Percentiles rank a stretch among this genome's conserved stretches.
Conservation (phyloP, 2,329 filamentous ascomycete genomes). For the Arachnopeziza araneosa region DNA sequence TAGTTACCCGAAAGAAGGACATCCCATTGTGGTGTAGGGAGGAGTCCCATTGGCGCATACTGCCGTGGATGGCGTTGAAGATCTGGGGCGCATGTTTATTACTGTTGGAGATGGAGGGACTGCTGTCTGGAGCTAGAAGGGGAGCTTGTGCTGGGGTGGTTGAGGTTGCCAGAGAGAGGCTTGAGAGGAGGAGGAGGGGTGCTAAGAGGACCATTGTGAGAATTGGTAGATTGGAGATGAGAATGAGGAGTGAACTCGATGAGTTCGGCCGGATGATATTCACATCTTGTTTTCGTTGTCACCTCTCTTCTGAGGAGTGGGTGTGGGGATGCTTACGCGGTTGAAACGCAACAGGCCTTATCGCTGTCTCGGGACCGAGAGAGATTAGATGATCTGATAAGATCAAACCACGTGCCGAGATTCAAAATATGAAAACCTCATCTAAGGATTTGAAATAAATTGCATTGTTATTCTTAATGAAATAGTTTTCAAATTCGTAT, state of each 20-base stretch:
- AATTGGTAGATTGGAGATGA: not conserved
- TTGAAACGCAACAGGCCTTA: not conserved
- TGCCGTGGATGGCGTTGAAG: conserved; percentile 68
- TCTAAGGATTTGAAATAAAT: no score
- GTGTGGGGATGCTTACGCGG: not conserved
- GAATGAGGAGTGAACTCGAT: not conserved
- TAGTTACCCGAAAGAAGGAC: conserved; percentile 59
- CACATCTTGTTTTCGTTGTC: not conserved
- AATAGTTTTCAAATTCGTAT: no score
- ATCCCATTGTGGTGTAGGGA: conserved; percentile 72
- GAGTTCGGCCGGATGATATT: not conserved
- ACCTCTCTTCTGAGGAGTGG: not conserved
- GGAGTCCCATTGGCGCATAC: conserved; percentile 69
- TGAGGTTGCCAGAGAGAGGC: not conserved
- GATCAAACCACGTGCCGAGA: not conserved
- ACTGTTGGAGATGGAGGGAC: not conserved
- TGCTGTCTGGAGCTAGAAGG: not conserved
- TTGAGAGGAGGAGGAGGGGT: not conserved
- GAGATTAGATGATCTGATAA: not conserved
- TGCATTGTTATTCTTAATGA: no score
- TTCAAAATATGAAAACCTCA: no score
- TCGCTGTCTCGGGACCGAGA: not conserved
- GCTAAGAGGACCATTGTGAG: not conserved
- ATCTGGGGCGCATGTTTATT: conserved; percentile 53
- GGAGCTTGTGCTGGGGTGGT: not conserved